Conservation (phyloP, 371 early-diverging fungal genomes). For the Thermomucor indicae-seudaticae region DNA sequence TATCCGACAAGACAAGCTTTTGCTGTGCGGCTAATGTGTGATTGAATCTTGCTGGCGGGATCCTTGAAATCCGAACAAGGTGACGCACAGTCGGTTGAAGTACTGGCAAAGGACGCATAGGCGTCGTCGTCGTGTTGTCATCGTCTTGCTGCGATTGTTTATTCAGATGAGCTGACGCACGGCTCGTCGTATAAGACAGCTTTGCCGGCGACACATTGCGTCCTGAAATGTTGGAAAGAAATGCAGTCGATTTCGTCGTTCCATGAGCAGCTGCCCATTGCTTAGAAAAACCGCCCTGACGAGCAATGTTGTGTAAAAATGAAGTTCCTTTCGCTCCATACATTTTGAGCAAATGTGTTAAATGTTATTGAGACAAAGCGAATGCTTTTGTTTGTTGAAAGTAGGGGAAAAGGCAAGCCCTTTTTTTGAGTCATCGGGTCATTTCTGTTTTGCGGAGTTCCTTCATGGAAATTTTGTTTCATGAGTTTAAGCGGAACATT, state of each 20-base stretch:
- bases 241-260: slow-evolving; percentile 34
- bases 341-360: no score
- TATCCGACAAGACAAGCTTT: no score
- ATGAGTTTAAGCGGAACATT: no score
- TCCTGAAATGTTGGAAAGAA: slow-evolving; percentile 29
- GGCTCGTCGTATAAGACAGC: slow-evolving; percentile 38
- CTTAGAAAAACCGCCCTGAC: slow-evolving; percentile 41
- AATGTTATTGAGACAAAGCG: no score
- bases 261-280: slow-evolving; percentile 27
- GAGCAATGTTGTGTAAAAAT: slow-evolving; percentile 34
- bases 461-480: no score
- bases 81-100: neutral
- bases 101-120: slow-evolving; percentile 4
- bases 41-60: slow-evolving; percentile 11
- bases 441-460: no score
- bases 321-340: slow-evolving; percentile 47
- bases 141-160: slow-evolving; percentile 12
- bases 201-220: slow-evolving; percentile 43
- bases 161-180: slow-evolving; percentile 22
- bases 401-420: no score
- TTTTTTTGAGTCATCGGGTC: no score
- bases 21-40: slow-evolving; percentile 2
- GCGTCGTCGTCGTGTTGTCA: slow-evolving; percentile 10
- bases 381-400: no score
- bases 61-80: slow-evolving; percentile 3